These are phyloP conservation scores for Acer negundo DNA, from an alignment of 345 rosid species.

Conservation along the genomic window DNA sequence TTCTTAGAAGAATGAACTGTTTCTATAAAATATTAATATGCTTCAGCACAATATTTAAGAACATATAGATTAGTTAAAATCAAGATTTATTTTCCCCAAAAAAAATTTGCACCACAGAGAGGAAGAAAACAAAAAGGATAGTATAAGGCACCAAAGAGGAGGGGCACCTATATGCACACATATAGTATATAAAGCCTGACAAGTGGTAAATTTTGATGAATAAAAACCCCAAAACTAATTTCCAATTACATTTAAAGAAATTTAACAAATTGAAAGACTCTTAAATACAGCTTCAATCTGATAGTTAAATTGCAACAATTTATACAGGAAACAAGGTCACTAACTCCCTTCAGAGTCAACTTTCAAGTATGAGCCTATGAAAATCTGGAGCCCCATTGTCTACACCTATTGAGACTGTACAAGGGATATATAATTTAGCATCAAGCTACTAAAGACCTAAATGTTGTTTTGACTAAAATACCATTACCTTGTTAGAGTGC, in stretches of 20 bases:
- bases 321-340: background rate
- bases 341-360: background rate
- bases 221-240: background rate
- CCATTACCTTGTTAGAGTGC: background rate
- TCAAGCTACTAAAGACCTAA: background rate
- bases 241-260: background rate
- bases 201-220: background rate
- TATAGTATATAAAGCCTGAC: background rate
- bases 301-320: background rate
- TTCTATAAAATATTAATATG: constrained; percentile 6
- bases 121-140: background rate
- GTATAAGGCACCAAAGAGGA: background rate
- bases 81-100: background rate
- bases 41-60: background rate
- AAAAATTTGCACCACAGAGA: background rate
- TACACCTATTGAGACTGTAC: background rate
- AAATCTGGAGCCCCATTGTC: background rate
- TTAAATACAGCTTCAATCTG: constrained; percentile 5
- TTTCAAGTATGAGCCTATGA: background rate
- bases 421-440: background rate
- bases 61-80: background rate
- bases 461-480: background rate
- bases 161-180: background rate
- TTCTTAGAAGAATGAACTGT: background rate
- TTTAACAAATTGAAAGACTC: background rate